These are phyloP conservation scores for Xylaria intraflava DNA, from an alignment of 495 filamentous ascomycete genomes.

Conservation along the genomic window DNA sequence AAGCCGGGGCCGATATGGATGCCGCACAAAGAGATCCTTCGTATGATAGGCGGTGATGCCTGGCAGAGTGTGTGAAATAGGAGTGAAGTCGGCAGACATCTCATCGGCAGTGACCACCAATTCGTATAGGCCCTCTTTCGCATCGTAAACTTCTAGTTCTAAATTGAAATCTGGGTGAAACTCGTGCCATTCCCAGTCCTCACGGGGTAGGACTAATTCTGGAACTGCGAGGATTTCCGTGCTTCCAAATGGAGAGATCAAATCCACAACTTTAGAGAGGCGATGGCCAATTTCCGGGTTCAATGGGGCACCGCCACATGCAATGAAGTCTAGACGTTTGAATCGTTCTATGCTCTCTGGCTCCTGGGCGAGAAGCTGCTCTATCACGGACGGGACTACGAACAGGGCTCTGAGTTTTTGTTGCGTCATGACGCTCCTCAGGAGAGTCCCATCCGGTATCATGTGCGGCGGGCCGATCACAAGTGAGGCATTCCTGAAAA, in stretches of 20 bases:
- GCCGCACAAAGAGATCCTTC: conserved; percentile 42
- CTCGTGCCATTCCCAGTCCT: conserved; percentile 24
- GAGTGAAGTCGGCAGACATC: neutral
- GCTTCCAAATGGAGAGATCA: conserved; percentile 18
- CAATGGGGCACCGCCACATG: conserved; percentile 19
- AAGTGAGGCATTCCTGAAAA: conserved; percentile 16
- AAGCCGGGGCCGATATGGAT: conserved; percentile 31
- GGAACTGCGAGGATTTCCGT: conserved; percentile 13
- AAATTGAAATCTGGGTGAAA: conserved; percentile 16
- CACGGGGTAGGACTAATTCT: conserved; percentile 1
- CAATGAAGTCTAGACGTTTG: conserved; percentile 17
- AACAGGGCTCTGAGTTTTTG: conserved; percentile 15
- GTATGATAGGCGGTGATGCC: conserved; percentile 34
- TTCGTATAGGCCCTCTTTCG: conserved; percentile 7
- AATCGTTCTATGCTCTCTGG: conserved; percentile 10
- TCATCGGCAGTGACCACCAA: conserved; percentile 17
- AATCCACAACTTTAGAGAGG: conserved; percentile 3
- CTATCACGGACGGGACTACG: conserved; percentile 18
- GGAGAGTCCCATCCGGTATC: conserved; percentile 14
- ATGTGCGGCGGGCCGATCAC: conserved; percentile 19
- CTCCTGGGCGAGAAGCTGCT: conserved; percentile 17
- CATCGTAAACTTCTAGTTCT: conserved; percentile 22
- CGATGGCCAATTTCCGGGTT: conserved; percentile 4
- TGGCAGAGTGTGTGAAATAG: conserved; percentile 36
- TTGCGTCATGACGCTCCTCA: conserved; percentile 14